Conservation (phyloP, 257 asterid genomes). For the Solanum pennellii region DNA sequence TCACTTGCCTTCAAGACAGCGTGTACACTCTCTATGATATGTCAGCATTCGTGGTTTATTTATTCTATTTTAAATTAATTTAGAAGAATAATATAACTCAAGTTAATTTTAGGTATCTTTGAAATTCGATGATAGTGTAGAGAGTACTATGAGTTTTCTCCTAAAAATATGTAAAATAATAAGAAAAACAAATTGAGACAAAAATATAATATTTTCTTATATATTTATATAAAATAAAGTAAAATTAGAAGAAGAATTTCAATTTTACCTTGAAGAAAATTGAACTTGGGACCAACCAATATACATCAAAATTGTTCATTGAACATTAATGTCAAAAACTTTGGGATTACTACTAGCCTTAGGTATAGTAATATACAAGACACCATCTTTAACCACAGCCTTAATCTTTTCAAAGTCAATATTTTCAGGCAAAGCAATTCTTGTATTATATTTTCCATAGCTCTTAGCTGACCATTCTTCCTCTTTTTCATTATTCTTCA, state of each 20-base stretch:
- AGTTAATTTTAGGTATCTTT: no score
- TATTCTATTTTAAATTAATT: no score
- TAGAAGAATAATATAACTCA: no score
- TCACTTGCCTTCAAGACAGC: no score
- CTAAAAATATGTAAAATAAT: no score
- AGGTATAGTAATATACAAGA: conserved; percentile 45
- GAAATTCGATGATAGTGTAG: no score
- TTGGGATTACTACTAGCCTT: conserved; percentile 28
- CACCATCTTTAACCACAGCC: conserved; percentile 82
- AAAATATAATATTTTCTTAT: no score
- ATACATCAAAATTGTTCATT: conserved; percentile 3
- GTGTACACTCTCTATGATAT: no score
- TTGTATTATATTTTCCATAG: conserved; percentile 47
- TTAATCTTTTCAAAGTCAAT: conserved; percentile 57
- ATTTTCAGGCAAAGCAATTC: conserved; percentile 73
- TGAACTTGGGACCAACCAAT: not conserved
- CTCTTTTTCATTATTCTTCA: conserved; percentile 1
- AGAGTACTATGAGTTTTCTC: no score
- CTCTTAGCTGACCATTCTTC: conserved; percentile 56
- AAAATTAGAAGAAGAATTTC: not conserved
- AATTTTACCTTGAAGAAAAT: not conserved
- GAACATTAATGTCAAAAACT: conserved; percentile 48
- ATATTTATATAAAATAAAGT: not conserved
- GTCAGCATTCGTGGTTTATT: no score
- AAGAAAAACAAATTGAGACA: no score